Base-by-base conservation (phyloP, 1,284 basidiomycete species). In the Apiotrichum veenhuisii region DNA sequence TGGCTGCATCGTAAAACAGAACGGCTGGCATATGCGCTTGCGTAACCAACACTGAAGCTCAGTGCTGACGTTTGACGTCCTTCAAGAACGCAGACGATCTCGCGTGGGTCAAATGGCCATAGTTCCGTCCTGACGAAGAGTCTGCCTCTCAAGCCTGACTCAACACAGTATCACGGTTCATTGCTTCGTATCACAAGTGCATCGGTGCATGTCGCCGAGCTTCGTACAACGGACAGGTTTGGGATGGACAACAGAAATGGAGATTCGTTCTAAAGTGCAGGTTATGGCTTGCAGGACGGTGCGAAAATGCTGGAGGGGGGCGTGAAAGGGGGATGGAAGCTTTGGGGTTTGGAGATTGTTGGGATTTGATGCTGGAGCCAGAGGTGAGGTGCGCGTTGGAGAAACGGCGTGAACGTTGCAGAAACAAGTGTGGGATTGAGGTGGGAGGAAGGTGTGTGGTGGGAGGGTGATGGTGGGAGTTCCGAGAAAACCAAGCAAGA, bases 401-500 rank as follows among this genome's bases (percentile, higher is more conserved):
- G 20, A 7, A 11, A 9, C 18, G 3, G 38, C 8, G 8, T n/a
- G 38, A 40, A 20, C 22, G 40, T 18, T 12, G 40, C 11, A 20
- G 40, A 20, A 40, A 20, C 8, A 18, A 17, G 36, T 15, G 36
- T 17, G 36, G 36, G 18, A 17, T 11, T 10, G 36, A n/a, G n/a
- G 37, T 41, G 40, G 40, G n/a, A 41, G 20, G 40, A 20, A n/a
- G 40, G 10, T n/a, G 20, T 40, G 38, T 3, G 5, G 38, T 9
- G 20, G 20, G 33, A 17, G 36, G 20, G 34, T 38, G 36, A 15
- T 23, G 22, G 1, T 34, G 22, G 17, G 20, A n/a, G 11, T 37
- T 48, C 44, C 44, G 44, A 46, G n/a, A 20, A 46, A 36, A 23
- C 46, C n/a, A 48, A 48, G 34, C 33, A 48, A 36, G 33, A 48